Conservation (phyloP, 345 rosid species). For the Populus ilicifolia region DNA sequence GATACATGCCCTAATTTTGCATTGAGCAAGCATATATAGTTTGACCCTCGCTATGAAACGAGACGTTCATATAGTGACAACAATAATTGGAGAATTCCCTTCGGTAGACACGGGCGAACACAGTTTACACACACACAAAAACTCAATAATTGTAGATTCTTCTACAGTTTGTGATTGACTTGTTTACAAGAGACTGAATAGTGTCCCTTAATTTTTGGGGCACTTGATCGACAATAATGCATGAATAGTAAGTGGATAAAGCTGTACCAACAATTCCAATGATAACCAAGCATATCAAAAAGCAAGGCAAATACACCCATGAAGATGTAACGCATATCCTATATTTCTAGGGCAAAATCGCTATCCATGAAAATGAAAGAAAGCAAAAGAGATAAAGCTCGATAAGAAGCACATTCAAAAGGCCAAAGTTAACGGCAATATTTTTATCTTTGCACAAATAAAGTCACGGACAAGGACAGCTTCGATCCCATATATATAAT, state of each 20-base stretch:
- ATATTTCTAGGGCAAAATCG: neutral
- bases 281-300: constrained; percentile 14
- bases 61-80: constrained; percentile 15
- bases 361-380: constrained; percentile 15
- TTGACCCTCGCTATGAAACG: neutral
- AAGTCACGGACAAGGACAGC: constrained; percentile 7
- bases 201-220: constrained; percentile 27
- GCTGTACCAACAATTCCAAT: constrained; percentile 14
- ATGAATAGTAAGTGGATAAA: constrained; percentile 37
- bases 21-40: too few species aligned
- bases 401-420: constrained; percentile 6
- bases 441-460: neutral
- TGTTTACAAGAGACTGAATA: constrained; percentile 3
- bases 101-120: neutral
- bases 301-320: neutral
- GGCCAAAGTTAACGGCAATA: constrained; percentile 18
- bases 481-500: neutral
- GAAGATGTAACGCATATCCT: neutral
- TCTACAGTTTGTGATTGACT: constrained; percentile 19
- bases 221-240: constrained; percentile 36
- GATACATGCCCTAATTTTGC: neutral
- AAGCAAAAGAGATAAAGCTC: neutral
- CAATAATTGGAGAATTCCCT: constrained; percentile 18
- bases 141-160: constrained; percentile 26
- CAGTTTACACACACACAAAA: neutral